Evolutionary conservation across 176 grass and related monocot species (phyloP).

Genomic region (Ampelocalamus luodianensis): DNA sequence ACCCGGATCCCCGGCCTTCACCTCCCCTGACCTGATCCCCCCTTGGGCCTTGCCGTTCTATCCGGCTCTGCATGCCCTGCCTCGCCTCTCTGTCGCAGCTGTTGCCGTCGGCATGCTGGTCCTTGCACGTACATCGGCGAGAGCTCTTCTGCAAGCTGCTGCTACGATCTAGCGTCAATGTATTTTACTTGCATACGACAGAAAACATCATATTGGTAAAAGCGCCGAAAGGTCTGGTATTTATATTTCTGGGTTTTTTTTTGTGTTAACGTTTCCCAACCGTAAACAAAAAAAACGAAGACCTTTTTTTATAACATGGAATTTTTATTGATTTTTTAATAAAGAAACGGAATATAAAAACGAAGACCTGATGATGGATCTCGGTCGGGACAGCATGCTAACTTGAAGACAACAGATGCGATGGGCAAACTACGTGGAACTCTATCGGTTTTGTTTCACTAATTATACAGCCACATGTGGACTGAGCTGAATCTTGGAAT

Average conservation of each 20-base stretch:
- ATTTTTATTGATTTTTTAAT: too few species aligned
- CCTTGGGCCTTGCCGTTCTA: neutral
- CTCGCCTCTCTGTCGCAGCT: neutral
- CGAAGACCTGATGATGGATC: too few species aligned
- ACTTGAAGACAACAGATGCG: neutral
- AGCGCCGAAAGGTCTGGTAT: too few species aligned
- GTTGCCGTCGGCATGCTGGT: neutral
- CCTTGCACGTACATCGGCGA: neutral
- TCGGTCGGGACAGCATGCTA: neutral
- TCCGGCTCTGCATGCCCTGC: neutral
- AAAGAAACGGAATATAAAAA: too few species aligned
- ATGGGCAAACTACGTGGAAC: neutral
- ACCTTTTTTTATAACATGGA: too few species aligned
- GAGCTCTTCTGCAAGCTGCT: neutral
- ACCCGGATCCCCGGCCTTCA: neutral
- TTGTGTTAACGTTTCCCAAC: too few species aligned
- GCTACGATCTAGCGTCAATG: too few species aligned
- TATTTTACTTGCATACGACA: neutral
- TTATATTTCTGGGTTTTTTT: too few species aligned
- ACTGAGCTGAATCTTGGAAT: neutral
- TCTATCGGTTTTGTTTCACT: neutral
- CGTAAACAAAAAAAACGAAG: too few species aligned
- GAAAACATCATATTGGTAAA: too few species aligned
- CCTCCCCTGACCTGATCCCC: neutral
- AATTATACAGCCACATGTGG: conserved; percentile 17